Percentiles rank a stretch among this genome's conserved stretches.
Conservation (phyloP, 2,329 filamentous ascomycete genomes). For the Aspergillus pseudoviridinutans region DNA sequence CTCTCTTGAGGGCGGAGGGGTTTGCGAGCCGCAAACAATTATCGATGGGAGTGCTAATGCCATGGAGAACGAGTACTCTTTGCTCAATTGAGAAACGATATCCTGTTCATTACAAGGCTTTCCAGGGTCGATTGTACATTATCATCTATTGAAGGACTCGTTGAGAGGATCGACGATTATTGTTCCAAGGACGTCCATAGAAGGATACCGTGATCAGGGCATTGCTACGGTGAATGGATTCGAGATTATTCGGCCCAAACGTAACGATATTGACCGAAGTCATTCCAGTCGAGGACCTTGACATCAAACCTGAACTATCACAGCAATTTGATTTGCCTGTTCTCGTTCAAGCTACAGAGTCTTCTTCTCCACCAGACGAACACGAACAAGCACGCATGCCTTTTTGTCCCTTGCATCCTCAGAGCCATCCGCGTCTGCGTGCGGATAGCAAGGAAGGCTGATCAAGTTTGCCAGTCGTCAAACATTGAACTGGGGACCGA, state of each 20-base stretch:
- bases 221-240: no score
- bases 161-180: not conserved
- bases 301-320: not conserved
- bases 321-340: not conserved
- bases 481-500: not conserved
- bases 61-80: not conserved
- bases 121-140: not conserved
- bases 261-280: not conserved
- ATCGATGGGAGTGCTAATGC: not conserved
- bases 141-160: not conserved
- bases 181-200: not conserved
- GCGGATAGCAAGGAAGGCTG: not conserved
- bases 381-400: not conserved
- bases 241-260: not conserved
- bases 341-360: not conserved
- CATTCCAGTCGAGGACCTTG: not conserved
- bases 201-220: not conserved
- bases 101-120: not conserved
- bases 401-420: not conserved
- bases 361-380: not conserved
- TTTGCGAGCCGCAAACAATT: constrained; percentile 1
- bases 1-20: not conserved
- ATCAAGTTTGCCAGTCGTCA: not conserved
- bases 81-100: not conserved
- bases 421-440: not conserved